These are phyloP conservation scores for Gastrolobium bilobum DNA, from an alignment of 306 rosid genomes.

Conservation along the genomic window DNA sequence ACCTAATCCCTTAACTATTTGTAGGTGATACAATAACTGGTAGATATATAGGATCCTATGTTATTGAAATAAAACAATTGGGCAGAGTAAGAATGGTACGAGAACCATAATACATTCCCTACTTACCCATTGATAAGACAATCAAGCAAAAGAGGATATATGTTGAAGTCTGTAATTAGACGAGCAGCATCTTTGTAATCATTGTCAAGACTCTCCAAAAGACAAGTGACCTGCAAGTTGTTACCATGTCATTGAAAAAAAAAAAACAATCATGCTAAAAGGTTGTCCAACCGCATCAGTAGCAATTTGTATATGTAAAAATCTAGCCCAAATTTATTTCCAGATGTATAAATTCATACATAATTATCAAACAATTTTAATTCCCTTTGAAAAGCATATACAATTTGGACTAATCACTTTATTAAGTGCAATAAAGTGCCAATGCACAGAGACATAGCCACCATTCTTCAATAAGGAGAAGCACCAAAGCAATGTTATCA, in stretches of 20 bases:
- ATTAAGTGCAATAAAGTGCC: slow-evolving; percentile 24
- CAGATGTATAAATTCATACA: slow-evolving; percentile 17
- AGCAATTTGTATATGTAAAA: slow-evolving; percentile 9
- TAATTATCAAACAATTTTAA: slow-evolving; percentile 24
- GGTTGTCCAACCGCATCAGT: slow-evolving; percentile 20
- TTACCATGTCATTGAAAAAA: slow-evolving; percentile 41
- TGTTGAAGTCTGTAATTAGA: slow-evolving; percentile 64
- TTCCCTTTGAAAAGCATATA: slow-evolving; percentile 22
- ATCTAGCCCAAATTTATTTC: not conserved
- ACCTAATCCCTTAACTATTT: slow-evolving; percentile 30
- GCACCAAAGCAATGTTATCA: no score
- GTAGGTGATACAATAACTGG: not conserved
- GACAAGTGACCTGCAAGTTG: slow-evolving; percentile 70
- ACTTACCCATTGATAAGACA: slow-evolving; percentile 87
- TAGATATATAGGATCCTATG: slow-evolving; percentile 1
- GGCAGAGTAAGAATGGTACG: slow-evolving; percentile 37
- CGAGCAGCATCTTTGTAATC: slow-evolving; percentile 51
- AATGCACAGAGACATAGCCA: slow-evolving; percentile 12
- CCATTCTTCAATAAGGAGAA: slow-evolving; percentile 36
- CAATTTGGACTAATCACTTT: slow-evolving; percentile 12
- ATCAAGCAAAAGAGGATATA: slow-evolving; percentile 87
- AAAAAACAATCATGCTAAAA: slow-evolving; percentile 8
- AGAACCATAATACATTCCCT: slow-evolving; percentile 24
- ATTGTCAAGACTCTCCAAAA: slow-evolving; percentile 65
- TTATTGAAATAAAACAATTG: slow-evolving; percentile 25